Evolutionary conservation across 2,329 filamentous ascomycete species (phyloP), one percentile per base, ranked within the genome.

Genomic region (Apiospora kogelbergensis): DNA sequence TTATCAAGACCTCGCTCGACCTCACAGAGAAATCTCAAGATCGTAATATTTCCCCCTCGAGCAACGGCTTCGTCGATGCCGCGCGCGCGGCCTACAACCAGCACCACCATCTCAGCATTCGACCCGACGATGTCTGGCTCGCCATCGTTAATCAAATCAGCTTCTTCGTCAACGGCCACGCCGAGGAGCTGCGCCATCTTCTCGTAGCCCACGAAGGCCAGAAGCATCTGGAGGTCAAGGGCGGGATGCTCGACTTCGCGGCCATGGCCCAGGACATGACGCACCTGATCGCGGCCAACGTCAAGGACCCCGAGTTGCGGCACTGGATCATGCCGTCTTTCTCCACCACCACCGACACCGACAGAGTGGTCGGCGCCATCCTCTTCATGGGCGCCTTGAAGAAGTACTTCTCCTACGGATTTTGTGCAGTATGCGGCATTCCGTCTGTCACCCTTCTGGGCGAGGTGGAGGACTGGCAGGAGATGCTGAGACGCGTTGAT

Each of bases 271-370:
- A 73, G 48, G 79, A 79, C 2, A 71, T 68, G 7, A 45, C 40
- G 22, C 41, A 24, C 2, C 22, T 45, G 41, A 30, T 33, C 5
- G 69, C 68, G 15, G 45, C n/a, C 20, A 68, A 71, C 30, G 72
- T 71, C 22, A 24, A 37, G 0, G 72, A 66, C 20, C 67, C 68
- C 7, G 53, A 44, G 45, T 72, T 87, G 40, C 72, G 77, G 2
- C 72, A 77, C 1, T 88, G 85, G 85, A 79, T 89, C 20, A 79
- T 87, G 72, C 86, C 86, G 0, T 70, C 75, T 2, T 89, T 88
- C 71, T 81, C 78, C 5, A 89, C 86, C 0, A 88, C 86, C 0
- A 83, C 80, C 0, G 70, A 78, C 1, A 73, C 72, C 0, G 86
- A 89, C 72, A 73, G 72, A 6, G 75, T 82, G 0, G 78, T 82